These are phyloP conservation scores for Elongisporangium senticosum DNA, from an alignment of 352 stramenopile species.

Conservation along the genomic window DNA sequence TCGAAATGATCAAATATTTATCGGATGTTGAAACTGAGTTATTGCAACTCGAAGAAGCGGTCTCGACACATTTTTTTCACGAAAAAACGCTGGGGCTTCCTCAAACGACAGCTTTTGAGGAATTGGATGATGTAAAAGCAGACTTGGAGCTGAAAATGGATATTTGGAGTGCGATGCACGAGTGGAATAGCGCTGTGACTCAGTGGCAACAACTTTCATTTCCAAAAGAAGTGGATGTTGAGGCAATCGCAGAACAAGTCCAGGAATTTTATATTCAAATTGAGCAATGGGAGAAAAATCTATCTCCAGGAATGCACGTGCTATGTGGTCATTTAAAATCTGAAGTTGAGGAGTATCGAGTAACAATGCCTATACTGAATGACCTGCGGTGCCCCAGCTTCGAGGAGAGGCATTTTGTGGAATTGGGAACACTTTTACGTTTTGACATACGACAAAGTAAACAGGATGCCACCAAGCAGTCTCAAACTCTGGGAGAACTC, in stretches of 20 bases:
- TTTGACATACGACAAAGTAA: constrained; percentile 52
- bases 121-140: constrained; percentile 53
- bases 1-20: constrained; percentile 47
- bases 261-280: constrained; percentile 47
- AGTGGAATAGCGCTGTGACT: constrained; percentile 49
- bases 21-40: constrained; percentile 17
- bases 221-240: constrained; percentile 60
- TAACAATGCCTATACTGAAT: constrained; percentile 70
- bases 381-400: constrained; percentile 57
- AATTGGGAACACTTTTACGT: constrained; percentile 60
- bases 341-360: constrained; percentile 76
- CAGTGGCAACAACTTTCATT: constrained; percentile 53
- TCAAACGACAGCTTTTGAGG: constrained; percentile 71
- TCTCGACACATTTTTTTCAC: constrained; percentile 39
- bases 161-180: constrained; percentile 70
- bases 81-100: constrained; percentile 55
- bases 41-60: constrained; percentile 22
- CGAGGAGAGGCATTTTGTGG: constrained; percentile 52
- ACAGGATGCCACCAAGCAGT: not conserved
- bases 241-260: constrained; percentile 61
- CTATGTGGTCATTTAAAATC: constrained; percentile 62
- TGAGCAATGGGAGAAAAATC: constrained; percentile 38
- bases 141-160: constrained; percentile 79
- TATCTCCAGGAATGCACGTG: constrained; percentile 37
- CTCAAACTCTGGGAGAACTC: constrained; percentile 68